phyloP scores from a whole-genome alignment of 352 stramenopile genomes.

The Pythium chondricola region DNA sequence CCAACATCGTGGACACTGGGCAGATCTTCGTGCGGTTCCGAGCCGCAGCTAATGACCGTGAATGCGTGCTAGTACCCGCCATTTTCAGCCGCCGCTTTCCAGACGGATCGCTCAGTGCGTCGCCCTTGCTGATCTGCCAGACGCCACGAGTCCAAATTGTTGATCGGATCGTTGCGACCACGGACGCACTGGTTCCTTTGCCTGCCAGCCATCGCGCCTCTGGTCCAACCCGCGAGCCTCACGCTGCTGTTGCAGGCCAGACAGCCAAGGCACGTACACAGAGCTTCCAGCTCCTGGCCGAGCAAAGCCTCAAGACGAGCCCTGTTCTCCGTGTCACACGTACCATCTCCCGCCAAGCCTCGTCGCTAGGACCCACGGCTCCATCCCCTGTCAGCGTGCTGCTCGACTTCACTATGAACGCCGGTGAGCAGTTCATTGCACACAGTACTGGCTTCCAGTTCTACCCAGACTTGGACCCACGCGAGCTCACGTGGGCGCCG shows the following conservation, averaged over 20 bases:
- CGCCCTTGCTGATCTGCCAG: conserved; percentile 51
- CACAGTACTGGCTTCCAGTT: conserved; percentile 67
- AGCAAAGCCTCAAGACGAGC: conserved; percentile 32
- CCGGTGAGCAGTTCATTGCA: conserved; percentile 68
- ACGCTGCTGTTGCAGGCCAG: conserved; percentile 1
- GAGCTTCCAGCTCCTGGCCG: conserved; percentile 50
- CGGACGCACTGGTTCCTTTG: not conserved
- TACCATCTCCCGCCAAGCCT: not conserved
- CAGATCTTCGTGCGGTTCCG: conserved; percentile 77
- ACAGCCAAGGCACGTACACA: conserved; percentile 36
- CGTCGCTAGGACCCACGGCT: conserved; percentile 2
- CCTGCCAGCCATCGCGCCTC: not conserved
- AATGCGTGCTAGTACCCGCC: conserved; percentile 52
- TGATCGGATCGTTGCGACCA: conserved; percentile 24
- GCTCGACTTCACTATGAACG: conserved; percentile 71
- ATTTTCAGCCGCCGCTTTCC: conserved; percentile 53
- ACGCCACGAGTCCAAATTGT: conserved; percentile 52
- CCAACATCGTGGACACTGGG: conserved; percentile 59
- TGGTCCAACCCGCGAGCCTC: not conserved
- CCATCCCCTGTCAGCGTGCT: conserved; percentile 53
- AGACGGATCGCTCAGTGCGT: conserved; percentile 39
- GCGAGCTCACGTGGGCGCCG: conserved; percentile 48
- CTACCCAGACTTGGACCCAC: conserved; percentile 38
- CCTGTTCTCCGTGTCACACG: conserved; percentile 20
- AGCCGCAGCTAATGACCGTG: conserved; percentile 48